phyloP scores from a whole-genome alignment of 352 stramenopile species.

The Aphanomyces cochlioides region DNA sequence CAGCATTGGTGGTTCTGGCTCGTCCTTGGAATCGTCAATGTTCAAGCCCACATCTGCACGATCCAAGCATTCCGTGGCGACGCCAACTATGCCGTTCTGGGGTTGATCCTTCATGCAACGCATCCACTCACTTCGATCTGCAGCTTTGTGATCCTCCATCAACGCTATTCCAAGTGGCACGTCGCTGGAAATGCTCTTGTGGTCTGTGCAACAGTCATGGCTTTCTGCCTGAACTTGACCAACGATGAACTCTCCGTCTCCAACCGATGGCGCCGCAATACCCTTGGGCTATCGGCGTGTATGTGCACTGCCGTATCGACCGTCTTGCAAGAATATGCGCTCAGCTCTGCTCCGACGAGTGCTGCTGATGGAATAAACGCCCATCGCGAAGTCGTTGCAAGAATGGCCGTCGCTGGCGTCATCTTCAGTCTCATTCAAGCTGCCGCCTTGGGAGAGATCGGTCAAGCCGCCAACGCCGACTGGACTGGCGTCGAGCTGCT shows the following conservation, averaged over 20 bases:
- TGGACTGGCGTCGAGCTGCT: slow-evolving; percentile 27
- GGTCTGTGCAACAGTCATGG: slow-evolving; percentile 48
- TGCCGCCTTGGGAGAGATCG: slow-evolving; percentile 39
- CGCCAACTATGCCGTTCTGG: slow-evolving; percentile 62
- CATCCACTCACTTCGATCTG: slow-evolving; percentile 63
- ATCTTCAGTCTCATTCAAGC: slow-evolving; percentile 55
- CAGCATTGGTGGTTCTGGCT: slow-evolving; percentile 60
- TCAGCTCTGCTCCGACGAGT: slow-evolving; percentile 50
- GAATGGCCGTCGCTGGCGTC: slow-evolving; percentile 48
- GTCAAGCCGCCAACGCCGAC: slow-evolving; percentile 40
- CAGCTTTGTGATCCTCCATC: slow-evolving; percentile 64
- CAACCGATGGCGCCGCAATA: slow-evolving; percentile 45
- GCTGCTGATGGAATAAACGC: slow-evolving; percentile 28
- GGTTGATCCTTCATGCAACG: slow-evolving; percentile 62
- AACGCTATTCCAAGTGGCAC: slow-evolving; percentile 52
- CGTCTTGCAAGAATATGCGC: slow-evolving; percentile 65
- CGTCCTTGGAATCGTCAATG: slow-evolving; percentile 51
- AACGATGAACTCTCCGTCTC: slow-evolving; percentile 37
- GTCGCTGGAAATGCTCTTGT: slow-evolving; percentile 48
- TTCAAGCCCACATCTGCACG: slow-evolving; percentile 66
- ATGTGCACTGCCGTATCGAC: slow-evolving; percentile 63
- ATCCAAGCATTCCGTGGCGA: slow-evolving; percentile 62
- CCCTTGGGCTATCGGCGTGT: slow-evolving; percentile 36
- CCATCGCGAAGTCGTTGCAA: slow-evolving; percentile 55
- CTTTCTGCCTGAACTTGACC: slow-evolving; percentile 59